Base-by-base conservation (phyloP, 495 filamentous ascomycete genomes). In the Lasiosphaeris hirsuta region DNA sequence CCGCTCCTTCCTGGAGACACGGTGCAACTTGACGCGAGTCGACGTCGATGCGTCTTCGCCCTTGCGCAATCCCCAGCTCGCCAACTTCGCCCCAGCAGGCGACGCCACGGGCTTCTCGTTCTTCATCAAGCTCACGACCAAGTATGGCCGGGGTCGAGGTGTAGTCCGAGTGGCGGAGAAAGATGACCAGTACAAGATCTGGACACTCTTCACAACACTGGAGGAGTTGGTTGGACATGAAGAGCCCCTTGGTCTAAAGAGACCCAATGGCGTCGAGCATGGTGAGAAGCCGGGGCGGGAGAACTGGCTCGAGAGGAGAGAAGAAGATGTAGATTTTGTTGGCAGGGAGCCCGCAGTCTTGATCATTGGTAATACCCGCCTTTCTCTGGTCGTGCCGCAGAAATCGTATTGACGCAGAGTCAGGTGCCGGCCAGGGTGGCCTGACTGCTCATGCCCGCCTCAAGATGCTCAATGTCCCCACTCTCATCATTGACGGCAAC, bases 371-470 rank as follows among this genome's bases (percentile, higher is more conserved):
- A 77, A 60, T 69, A 49, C 34, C 10, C 51, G 41, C 35, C 10
- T 45, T 7, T 37, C 33, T 30, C 15, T 2, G 7, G 9, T 30
- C 2, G 34, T 18, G 18, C 14, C 5, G 23, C 23, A 30, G 23
- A 30, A 30, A 5, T 30, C 5, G 23, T 30, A 5, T 30, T 30
- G 23, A 30, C 5, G 23, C 23, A 30, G 23, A 30, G 23, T 2
- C 43, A 82, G 78, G 81, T 3, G 76, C 76, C 45, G 83, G 83
- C 4, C 83, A 85, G 58, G 75, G 70, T 9, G 83, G 83, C 11
- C 78, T 93, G 10, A 84, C 82, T 0, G 74, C 78, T 11, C 79
- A 81, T n/a, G 89, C 89, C 8, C 80, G 89, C 10, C 78, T 92
- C 17, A 86, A 90, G 64, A 83, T 87, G 78, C 78, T 92, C n/a